Evolutionary conservation across 2,329 filamentous ascomycete species (phyloP).

Genomic region (Fusarium buxicola): DNA sequence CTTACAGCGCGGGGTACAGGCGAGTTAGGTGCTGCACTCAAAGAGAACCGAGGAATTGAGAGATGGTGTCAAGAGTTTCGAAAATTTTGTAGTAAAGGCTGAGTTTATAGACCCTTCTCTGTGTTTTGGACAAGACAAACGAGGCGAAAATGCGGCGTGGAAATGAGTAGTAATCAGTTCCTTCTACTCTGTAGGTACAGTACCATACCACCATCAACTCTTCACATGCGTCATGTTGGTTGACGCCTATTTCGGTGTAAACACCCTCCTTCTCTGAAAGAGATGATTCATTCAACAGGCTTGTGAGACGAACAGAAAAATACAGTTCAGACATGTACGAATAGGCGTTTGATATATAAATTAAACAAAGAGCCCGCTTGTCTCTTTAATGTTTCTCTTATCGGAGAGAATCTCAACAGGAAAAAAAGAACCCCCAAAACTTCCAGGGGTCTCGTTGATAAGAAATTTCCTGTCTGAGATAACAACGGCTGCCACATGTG

Average conservation of each 20-base stretch:
- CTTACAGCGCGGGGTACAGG: constrained; percentile 41
- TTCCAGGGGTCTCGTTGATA: constrained; percentile 27
- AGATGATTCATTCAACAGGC: no score
- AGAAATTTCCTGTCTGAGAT: constrained; percentile 25
- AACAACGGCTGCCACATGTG: constrained; percentile 24
- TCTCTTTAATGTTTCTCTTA: no score
- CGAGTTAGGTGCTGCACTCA: not conserved
- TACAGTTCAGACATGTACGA: no score
- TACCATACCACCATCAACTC: not conserved
- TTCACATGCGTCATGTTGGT: constrained; percentile 40
- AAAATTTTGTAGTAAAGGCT: not conserved
- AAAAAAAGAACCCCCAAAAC: constrained; percentile 6
- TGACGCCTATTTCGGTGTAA: constrained; percentile 27
- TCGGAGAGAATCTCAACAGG: not conserved
- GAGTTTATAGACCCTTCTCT: not conserved
- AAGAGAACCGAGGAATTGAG: no score
- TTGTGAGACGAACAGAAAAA: no score
- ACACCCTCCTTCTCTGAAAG: not conserved
- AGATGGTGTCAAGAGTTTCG: not conserved
- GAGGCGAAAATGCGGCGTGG: no score
- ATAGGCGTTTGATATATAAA: no score
- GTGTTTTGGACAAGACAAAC: not conserved
- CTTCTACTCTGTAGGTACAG: no score
- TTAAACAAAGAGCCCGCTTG: no score
- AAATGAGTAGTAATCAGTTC: no score